Evolutionary conservation across 768 basidiomycete genomes (phyloP).

Genomic region (Lactarius akahatsu): DNA sequence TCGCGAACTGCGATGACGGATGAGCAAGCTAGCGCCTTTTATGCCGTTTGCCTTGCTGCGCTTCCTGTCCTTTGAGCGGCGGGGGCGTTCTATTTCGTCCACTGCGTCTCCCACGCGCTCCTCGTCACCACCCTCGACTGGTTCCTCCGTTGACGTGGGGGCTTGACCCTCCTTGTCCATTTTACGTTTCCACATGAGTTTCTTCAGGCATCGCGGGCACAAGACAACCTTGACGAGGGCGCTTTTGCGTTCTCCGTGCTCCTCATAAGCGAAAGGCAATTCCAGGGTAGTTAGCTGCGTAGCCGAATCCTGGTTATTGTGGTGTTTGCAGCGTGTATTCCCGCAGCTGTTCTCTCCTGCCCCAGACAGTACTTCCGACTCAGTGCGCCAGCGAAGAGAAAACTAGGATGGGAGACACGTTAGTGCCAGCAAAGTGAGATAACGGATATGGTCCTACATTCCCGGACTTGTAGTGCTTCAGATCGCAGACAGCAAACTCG

Average conservation of each 20-base stretch:
- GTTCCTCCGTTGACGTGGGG: slow-evolving; percentile 2
- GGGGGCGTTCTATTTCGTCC: neutral
- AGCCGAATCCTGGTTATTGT: slow-evolving; percentile 33
- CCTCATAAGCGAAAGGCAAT: slow-evolving; percentile 85
- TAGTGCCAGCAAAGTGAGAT: neutral
- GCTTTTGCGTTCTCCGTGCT: slow-evolving; percentile 69
- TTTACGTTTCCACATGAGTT: slow-evolving; percentile 82
- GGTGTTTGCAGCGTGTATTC: slow-evolving; percentile 79
- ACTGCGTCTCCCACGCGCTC: neutral
- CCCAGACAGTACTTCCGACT: slow-evolving; percentile 82
- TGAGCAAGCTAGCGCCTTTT: slow-evolving; percentile 1
- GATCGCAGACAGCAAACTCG: slow-evolving; percentile 88
- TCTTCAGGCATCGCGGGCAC: slow-evolving; percentile 74
- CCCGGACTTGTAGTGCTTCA: slow-evolving; percentile 94
- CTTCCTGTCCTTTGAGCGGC: slow-evolving; percentile 9
- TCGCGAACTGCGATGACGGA: slow-evolving; percentile 19
- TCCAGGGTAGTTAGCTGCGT: slow-evolving; percentile 69
- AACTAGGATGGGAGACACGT: slow-evolving; percentile 48
- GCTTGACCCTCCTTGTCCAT: slow-evolving; percentile 50
- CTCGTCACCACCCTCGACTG: neutral
- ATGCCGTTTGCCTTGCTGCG: slow-evolving; percentile 3
- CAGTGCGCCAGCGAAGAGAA: slow-evolving; percentile 91
- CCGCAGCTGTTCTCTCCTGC: slow-evolving; percentile 87
- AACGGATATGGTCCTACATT: slow-evolving; percentile 52
- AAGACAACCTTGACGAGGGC: slow-evolving; percentile 91